Percentiles rank a stretch among this genome's conserved stretches.
These are phyloP conservation scores for Lentinus tigrinus DNA, from an alignment of 768 basidiomycete genomes.

Conservation along the genomic window DNA sequence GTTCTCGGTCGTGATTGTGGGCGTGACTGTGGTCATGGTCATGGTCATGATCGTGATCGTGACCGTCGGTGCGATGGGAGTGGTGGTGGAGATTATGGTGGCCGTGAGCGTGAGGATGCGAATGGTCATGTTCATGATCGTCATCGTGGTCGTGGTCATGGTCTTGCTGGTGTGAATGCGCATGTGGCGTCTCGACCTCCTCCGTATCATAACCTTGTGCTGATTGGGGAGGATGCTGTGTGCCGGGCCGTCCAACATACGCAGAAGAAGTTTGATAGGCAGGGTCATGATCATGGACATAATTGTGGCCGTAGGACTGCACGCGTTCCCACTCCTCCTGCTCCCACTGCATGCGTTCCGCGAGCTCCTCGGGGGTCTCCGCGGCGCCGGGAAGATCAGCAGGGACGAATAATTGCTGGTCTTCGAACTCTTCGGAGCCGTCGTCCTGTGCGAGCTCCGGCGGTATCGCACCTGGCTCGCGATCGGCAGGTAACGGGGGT, in stretches of 20 bases:
- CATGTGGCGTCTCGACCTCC: constrained; percentile 5
- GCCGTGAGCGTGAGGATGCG: background rate
- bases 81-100: background rate
- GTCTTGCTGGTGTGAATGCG: constrained; percentile 11
- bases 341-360: constrained; percentile 25
- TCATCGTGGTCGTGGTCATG: constrained; percentile 14
- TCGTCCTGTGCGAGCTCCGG: constrained; percentile 47
- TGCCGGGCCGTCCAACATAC: constrained; percentile 10
- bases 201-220: constrained; percentile 3
- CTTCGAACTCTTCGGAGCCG: constrained; percentile 49
- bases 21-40: background rate
- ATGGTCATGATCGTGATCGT: background rate
- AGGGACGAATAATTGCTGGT: constrained; percentile 67
- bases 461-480: constrained; percentile 55
- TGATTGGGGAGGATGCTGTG: background rate
- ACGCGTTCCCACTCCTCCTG: constrained; percentile 29
- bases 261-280: constrained; percentile 26
- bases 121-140: constrained; percentile 8
- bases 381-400: constrained; percentile 60
- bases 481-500: constrained; percentile 69
- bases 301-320: constrained; percentile 25
- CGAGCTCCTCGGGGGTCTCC: constrained; percentile 38
- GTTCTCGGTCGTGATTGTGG: background rate
- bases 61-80: background rate
- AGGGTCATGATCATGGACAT: constrained; percentile 19